Evolutionary conservation across 2,329 filamentous ascomycete species (phyloP).

Genomic region (Trichoderma asperellum): DNA sequence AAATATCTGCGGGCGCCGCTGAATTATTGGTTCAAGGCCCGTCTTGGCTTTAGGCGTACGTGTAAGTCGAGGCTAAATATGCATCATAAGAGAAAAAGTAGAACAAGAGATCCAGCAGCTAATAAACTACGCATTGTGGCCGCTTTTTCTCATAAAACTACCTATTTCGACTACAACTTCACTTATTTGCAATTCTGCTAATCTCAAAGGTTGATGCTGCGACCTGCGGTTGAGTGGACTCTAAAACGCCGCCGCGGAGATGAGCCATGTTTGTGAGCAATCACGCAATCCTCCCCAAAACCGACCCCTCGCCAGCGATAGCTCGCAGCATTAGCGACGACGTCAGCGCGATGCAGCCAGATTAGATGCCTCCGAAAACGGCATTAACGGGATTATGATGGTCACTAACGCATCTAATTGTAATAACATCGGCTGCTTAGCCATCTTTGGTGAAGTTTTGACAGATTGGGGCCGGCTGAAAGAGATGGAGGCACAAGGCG

Average conservation of each 20-base stretch:
- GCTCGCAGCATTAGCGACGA: conserved; percentile 4
- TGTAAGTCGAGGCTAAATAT: conserved; percentile 6
- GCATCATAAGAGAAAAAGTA: not conserved
- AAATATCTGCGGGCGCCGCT: not conserved
- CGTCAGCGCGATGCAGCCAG: not conserved
- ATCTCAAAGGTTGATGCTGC: conserved; percentile 8
- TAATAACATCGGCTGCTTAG: conserved; percentile 3
- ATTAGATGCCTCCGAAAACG: conserved; percentile 24
- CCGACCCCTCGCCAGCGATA: conserved; percentile 13
- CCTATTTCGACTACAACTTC: not conserved
- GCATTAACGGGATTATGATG: not conserved
- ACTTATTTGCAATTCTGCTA: conserved; percentile 5
- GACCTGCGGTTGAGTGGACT: conserved; percentile 18
- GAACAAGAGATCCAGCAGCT: conserved; percentile 15
- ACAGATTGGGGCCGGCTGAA: not conserved
- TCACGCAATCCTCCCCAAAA: conserved; percentile 26
- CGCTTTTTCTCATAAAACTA: not conserved
- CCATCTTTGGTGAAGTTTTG: conserved; percentile 14
- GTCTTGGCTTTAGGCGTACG: not conserved
- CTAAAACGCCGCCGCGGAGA: conserved; percentile 8
- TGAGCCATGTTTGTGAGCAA: conserved; percentile 28
- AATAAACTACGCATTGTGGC: conserved; percentile 11
- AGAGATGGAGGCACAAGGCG: conserved; percentile 16
- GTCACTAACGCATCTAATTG: not conserved
- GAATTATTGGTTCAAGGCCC: not conserved